Base-by-base conservation (phyloP, 768 basidiomycete genomes). In the Trametes cingulata region DNA sequence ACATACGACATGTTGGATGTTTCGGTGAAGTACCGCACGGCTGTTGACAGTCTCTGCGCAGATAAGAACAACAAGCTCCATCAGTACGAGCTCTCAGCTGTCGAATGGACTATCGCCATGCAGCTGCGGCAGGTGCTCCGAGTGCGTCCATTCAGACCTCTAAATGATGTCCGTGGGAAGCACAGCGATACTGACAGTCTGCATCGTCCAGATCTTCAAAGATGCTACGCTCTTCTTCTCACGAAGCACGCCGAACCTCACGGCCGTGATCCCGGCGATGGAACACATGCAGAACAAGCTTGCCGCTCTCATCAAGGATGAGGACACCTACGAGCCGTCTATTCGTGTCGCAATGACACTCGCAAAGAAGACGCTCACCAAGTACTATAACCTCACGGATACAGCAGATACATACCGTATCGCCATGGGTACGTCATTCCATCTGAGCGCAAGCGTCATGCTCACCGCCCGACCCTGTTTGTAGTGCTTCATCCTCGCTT, bases 1-100 rank as follows among this genome's bases (percentile, higher is more conserved):
- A 76, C 72, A 0, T 76, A 64, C 40, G 67, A 76, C 49, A 78
- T 80, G 76, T 59, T 79, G 1, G 43, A 65, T 1, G 72, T 74
- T 59, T 71, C 73, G 0, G 10, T 71, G 9, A 41, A 70, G 6
- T 73, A 77, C 56, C 60, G 65, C 6, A 33, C 17, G 4, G 74
- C 69, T 1, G 50, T 77, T 40, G 60, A 73, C 15, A 24, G 45
- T 13, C 61, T 77, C 5, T 75, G 71, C 3, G 61, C 27, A 1
- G 41, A 61, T 36, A 14, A 19, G 8, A 52, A 60, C 12, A 40
- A 47, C 2, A 47, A 61, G 40, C 76, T 66, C 51, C 68, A 72
- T 51, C 61, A 76, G 37, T 42, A 43, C 27, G 61, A 68, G 56
- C 36, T 68, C 20, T 29, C 1, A 20, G 58, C 10, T 50, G 46